These are phyloP conservation scores for Globisporangium echinulatum DNA, from an alignment of 352 stramenopile genomes.

Conservation along the genomic window DNA sequence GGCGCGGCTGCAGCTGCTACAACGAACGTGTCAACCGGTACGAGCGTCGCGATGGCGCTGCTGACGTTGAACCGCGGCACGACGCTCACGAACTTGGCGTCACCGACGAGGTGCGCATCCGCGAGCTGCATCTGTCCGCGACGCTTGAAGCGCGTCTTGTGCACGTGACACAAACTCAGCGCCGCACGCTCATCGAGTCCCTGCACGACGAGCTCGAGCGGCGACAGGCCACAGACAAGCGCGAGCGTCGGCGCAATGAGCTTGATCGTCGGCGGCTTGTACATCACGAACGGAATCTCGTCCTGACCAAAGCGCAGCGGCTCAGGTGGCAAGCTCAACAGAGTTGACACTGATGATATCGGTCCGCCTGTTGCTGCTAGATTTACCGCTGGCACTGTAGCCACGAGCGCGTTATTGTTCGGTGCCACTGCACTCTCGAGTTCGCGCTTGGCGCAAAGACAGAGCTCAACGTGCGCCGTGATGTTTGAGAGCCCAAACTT, in stretches of 20 bases:
- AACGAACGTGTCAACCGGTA: slow-evolving; percentile 13
- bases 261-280: slow-evolving; percentile 55
- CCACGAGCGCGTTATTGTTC: not conserved
- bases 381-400: not conserved
- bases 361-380: not conserved
- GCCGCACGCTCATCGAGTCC: slow-evolving; percentile 54
- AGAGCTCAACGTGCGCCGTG: slow-evolving; percentile 44
- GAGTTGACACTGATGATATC: not conserved
- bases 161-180: slow-evolving; percentile 24
- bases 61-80: slow-evolving; percentile 63
- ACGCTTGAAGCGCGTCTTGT: slow-evolving; percentile 57
- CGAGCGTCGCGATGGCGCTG: slow-evolving; percentile 31
- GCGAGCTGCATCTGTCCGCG: slow-evolving; percentile 72
- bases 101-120: slow-evolving; percentile 31
- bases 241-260: slow-evolving; percentile 27
- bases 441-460: slow-evolving; percentile 15
- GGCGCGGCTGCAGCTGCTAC: not conserved
- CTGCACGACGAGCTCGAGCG: slow-evolving; percentile 48
- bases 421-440: slow-evolving; percentile 1
- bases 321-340: no score
- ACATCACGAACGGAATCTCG: slow-evolving; percentile 66
- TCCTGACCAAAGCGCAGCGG: slow-evolving; percentile 43
- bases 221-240: slow-evolving; percentile 42
- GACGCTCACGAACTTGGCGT: slow-evolving; percentile 40
- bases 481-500: slow-evolving; percentile 72